Base-by-base conservation (phyloP, 1,284 basidiomycete species). In the Phlebopus sp. region DNA sequence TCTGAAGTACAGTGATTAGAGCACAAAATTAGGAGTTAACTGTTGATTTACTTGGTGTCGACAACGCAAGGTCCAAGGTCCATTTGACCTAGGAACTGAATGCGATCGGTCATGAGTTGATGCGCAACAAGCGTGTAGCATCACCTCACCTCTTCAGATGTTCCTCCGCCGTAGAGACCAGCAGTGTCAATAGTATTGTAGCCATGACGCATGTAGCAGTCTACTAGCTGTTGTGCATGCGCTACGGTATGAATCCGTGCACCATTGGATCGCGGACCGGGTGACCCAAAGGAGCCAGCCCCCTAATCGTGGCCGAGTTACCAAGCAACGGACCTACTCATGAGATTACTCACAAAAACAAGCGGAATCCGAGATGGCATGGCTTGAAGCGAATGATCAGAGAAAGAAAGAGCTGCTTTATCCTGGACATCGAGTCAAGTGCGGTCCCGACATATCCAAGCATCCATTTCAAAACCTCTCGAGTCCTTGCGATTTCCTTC, bases 101-200 rank as follows among this genome's bases (percentile, higher is more conserved):
- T 27, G 7, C 14, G 13, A 18, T 50, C 34, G 41, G 25, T 42
- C 2, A 17, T 19, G 21, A 45, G 18, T 5, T 10, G 23, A 29
- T 18, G 25, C 15, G n/a, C 4, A 32, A 35, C 6, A 15, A 27
- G 15, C 13, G n/a, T n/a, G n/a, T n/a, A n/a, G n/a, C n/a, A n/a
- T n/a, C n/a, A 4, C 15, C 52, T 11, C 23, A 62, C 63, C 56
- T 59, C 60, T 49, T 69, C 69, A 18, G 66, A 56, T 4, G 62
- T 62, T 11, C 59, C 64, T 30, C 59, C 52, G 2, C 56, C 63
- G 44, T 70, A 69, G 41, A 67, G 17, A 21, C 55, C 46, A 19
- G 59, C 56, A 6, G 66, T 66, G 38, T 69, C 64, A 19, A 68
- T 47, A 17, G 46, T 55, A 23, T 51, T 55, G 35, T 59, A 56